Evolutionary conservation across 169 alveolate genomes (phyloP), one percentile per base, ranked within the genome.

Genomic region (Plasmodium blacklocki): DNA sequence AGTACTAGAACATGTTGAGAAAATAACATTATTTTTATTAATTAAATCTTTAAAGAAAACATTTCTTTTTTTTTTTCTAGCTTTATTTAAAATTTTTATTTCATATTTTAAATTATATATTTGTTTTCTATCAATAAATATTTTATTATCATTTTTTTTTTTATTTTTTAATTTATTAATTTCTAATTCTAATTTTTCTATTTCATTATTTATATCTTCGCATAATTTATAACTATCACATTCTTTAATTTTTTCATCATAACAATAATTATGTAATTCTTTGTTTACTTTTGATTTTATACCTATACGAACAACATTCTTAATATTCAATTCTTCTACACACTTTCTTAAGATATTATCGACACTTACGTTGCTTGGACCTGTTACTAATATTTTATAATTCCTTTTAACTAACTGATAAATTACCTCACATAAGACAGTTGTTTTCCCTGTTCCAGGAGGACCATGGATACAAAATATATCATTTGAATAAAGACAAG

Each of bases 361-460:
- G 4, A 87, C 92, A 21, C 88, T 63, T 2, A 87, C 88, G 43
- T 87, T 87, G 15, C 92, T 87, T 8, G 92, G 92, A 0, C 92
- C 88, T 2, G 88, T 74, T 15, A 87, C 88, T 26, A 87, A 73
- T 0, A 87, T 58, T 49, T 73, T 87, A 12, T 32, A 45, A 4
- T 56, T 39, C 19, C 52, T 74, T 47, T 66, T 72, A 4, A 87
- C 12, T 4, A 87, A 21, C 29, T 87, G 92, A 64, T 56, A 74
- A 9, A 88, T 73, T 12, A 88, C 4, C 63, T 74, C 93, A 52
- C 86, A 73, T 62, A 88, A 59, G 2, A 71, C 86, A 0, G 88
- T 88, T 26, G 93, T 88, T 23, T 88, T 88, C 0, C 93, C 93
- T n/a, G 93, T 88, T 0, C 93, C 93, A 12, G 93, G 93, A 0